phyloP scores from a whole-genome alignment of 169 alveolate genomes.

The Perkinsus chesapeaki region DNA sequence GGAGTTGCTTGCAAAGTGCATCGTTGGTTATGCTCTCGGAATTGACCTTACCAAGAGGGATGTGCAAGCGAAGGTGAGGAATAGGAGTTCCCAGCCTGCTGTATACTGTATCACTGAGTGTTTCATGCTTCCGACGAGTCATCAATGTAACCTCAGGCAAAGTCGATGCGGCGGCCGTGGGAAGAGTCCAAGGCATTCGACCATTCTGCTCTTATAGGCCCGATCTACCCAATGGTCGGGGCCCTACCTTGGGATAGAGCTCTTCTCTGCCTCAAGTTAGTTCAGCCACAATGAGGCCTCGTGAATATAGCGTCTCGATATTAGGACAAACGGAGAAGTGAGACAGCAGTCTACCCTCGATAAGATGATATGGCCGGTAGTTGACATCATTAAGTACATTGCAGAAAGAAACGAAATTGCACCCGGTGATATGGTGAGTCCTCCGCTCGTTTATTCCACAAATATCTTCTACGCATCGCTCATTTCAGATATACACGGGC shows the following conservation, averaged over 20 bases:
- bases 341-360: neutral
- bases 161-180: neutral
- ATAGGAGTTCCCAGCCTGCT: no score
- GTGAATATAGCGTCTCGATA: neutral
- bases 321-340: neutral
- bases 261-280: neutral
- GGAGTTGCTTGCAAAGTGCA: neutral
- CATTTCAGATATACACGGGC: neutral
- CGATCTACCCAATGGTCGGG: neutral
- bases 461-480: neutral
- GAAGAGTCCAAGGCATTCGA: neutral
- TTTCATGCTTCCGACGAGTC: neutral
- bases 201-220: neutral
- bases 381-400: neutral
- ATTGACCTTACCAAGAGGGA: neutral
- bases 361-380: neutral
- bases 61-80: neutral
- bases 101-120: no score
- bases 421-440: neutral
- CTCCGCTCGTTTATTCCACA: no score
- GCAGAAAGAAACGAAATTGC: neutral
- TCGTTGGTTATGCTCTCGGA: neutral
- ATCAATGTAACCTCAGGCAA: neutral
- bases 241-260: neutral
- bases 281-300: neutral